These are phyloP conservation scores for Periconia sp. DNA, from an alignment of 2,329 filamentous ascomycete genomes.

Conservation along the genomic window DNA sequence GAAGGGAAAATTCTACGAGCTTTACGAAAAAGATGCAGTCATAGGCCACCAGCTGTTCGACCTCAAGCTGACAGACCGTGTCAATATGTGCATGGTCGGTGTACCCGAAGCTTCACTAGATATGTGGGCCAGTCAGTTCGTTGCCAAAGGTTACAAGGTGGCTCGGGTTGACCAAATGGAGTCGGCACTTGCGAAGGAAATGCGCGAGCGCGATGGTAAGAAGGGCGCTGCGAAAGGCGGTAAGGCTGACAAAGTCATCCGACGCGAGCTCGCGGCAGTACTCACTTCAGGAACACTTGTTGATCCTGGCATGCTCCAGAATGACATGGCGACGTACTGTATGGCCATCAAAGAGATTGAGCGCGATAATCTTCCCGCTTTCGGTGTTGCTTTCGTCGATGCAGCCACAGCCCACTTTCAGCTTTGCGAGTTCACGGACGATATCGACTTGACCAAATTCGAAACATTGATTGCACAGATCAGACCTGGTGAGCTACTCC, in stretches of 20 bases:
- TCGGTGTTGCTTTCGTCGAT: conserved; percentile 92
- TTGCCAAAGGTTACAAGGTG: conserved; percentile 97
- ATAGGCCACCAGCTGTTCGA: conserved; percentile 96
- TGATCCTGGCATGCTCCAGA: conserved; percentile 93
- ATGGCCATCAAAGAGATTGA: conserved; percentile 80
- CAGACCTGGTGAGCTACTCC: conserved; percentile 79
- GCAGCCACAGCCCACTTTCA: conserved; percentile 95
- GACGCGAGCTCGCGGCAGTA: conserved; percentile 85
- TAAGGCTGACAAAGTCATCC: conserved; percentile 86
- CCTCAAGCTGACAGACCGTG: conserved; percentile 93
- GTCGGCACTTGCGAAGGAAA: conserved; percentile 92
- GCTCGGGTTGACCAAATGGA: conserved; percentile 96
- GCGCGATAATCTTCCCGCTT: conserved; percentile 73
- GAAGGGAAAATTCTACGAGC: conserved; percentile 98
- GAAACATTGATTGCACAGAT: conserved; percentile 96
- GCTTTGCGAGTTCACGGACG: conserved; percentile 88
- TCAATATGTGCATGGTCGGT: conserved; percentile 99
- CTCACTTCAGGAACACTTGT: conserved; percentile 91
- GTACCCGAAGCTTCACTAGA: conserved; percentile 95
- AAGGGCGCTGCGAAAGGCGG: conserved; percentile 59
- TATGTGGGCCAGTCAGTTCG: conserved; percentile 97
- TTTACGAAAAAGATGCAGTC: conserved; percentile 97
- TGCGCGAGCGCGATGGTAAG: conserved; percentile 81
- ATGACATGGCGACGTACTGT: conserved; percentile 96
- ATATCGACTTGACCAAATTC: conserved; percentile 91